Evolutionary conservation across 2,329 filamentous ascomycete species (phyloP).

Genomic region (Cryoendolithus antarcticus): DNA sequence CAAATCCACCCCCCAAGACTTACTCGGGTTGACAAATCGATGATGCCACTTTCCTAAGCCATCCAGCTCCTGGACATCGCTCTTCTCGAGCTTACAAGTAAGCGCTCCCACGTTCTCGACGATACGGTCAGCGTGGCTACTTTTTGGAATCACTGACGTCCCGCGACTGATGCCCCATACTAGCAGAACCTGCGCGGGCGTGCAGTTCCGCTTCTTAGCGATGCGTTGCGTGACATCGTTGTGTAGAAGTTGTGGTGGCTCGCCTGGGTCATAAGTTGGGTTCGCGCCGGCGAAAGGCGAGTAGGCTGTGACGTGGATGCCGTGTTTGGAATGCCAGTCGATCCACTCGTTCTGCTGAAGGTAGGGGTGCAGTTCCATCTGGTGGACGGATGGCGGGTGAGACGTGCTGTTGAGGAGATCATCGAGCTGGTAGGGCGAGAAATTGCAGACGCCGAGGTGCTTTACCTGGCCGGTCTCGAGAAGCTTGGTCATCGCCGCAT

Average conservation of each 20-base stretch:
- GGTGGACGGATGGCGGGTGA: conserved; percentile 7
- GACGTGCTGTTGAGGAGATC: conserved; percentile 44
- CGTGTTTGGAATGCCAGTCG: conserved; percentile 37
- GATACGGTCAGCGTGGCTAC: conserved; percentile 31
- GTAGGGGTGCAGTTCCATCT: conserved; percentile 59
- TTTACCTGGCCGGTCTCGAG: conserved; percentile 48
- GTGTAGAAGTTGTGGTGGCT: conserved; percentile 27
- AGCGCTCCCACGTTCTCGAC: conserved; percentile 32
- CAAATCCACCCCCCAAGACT: conserved; percentile 29
- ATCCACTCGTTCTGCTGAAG: conserved; percentile 43
- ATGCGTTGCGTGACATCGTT: conserved; percentile 30
- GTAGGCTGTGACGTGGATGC: conserved; percentile 43
- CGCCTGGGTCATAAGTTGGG: conserved; percentile 30
- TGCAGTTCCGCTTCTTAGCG: conserved; percentile 30
- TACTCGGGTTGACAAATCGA: conserved; percentile 30
- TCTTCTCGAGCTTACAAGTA: conserved; percentile 25
- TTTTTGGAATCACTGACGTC: conserved; percentile 41
- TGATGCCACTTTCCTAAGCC: conserved; percentile 24
- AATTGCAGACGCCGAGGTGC: conserved; percentile 72
- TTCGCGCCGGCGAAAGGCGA: conserved; percentile 36
- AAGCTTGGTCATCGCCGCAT: conserved; percentile 54
- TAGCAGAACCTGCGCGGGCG: conserved; percentile 34
- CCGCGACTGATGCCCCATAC: conserved; percentile 38
- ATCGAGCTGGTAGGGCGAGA: conserved; percentile 40
- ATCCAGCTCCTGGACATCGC: conserved; percentile 25